These are phyloP conservation scores for Fulvia fulva DNA, from an alignment of 2,329 filamentous ascomycete species.

Conservation along the genomic window DNA sequence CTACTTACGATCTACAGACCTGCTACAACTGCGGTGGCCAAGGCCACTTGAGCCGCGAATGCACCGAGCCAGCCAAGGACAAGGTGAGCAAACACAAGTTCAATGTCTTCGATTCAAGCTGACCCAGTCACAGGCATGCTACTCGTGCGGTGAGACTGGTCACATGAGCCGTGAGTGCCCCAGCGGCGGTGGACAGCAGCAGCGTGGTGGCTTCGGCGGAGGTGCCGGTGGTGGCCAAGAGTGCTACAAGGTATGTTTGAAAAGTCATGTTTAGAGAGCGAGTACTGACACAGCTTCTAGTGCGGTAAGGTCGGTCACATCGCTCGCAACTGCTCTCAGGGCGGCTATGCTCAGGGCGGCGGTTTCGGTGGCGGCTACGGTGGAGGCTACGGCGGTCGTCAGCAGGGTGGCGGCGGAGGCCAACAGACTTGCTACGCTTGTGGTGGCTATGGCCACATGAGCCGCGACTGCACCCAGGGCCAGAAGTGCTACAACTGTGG, in stretches of 20 bases:
- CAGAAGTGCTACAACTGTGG: constrained; percentile 99
- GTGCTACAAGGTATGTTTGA: constrained; percentile 37
- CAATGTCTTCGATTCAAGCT: constrained; percentile 30
- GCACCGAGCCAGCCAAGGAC: constrained; percentile 84
- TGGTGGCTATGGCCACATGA: constrained; percentile 83
- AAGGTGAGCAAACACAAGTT: constrained; percentile 52
- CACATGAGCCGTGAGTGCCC: constrained; percentile 89
- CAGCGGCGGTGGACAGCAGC: constrained; percentile 42
- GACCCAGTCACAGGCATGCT: constrained; percentile 36
- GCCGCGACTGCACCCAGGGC: constrained; percentile 95
- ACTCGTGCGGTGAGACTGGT: constrained; percentile 72
- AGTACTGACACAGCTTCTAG: constrained; percentile 73
- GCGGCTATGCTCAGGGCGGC: constrained; percentile 47
- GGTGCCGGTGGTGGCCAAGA: constrained; percentile 39
- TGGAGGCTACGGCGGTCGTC: constrained; percentile 45
- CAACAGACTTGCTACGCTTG: constrained; percentile 94
- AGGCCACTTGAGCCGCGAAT: constrained; percentile 69
- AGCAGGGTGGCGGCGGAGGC: constrained; percentile 43
- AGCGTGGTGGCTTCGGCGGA: constrained; percentile 46
- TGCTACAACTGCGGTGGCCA: constrained; percentile 48
- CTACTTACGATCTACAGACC: constrained; percentile 32
- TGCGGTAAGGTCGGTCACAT: constrained; percentile 96
- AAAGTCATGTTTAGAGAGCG: background rate
- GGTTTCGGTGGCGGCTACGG: constrained; percentile 41
- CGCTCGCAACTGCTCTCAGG: constrained; percentile 80